A percentile compares a stretch with the other conserved stretches of the same genome.
Conservation (phyloP, 805 yeast genomes). For the Komagataella pseudopastoris region DNA sequence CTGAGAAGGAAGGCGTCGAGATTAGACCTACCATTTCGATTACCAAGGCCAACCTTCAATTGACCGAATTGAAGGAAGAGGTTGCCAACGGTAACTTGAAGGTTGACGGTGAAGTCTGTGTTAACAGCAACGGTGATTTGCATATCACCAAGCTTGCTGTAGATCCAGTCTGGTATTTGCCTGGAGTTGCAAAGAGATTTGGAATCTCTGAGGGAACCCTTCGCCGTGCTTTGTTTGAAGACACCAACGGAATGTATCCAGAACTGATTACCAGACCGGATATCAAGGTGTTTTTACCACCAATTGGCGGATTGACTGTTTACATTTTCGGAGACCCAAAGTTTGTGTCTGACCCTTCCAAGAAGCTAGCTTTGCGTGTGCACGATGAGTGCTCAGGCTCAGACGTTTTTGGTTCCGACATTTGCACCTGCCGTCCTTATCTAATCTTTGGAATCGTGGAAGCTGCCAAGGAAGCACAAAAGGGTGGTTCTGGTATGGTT, state of each 20-base stretch:
- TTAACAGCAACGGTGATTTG: conserved; percentile 46
- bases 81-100: conserved; percentile 35
- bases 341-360: conserved; percentile 34
- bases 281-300: conserved; percentile 51
- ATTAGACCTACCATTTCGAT: conserved; percentile 54
- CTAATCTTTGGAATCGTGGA: conserved; percentile 53
- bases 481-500: conserved; percentile 52
- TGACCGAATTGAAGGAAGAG: conserved; percentile 43
- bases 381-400: conserved; percentile 65
- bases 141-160: conserved; percentile 52
- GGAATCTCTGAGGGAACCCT: conserved; percentile 40
- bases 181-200: conserved; percentile 55
- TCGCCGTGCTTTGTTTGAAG: conserved; percentile 49
- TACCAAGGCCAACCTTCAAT: conserved; percentile 52
- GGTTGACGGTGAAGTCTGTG: conserved; percentile 49
- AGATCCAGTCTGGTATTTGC: conserved; percentile 61
- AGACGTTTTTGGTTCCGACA: conserved; percentile 56
- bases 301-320: conserved; percentile 56
- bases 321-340: conserved; percentile 54
- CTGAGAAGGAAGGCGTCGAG: conserved; percentile 34
- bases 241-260: conserved; percentile 62
- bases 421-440: conserved; percentile 60
- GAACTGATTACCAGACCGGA: conserved; percentile 58
- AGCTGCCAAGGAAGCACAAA: conserved; percentile 57
- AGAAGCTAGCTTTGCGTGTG: conserved; percentile 41